Base-by-base conservation (phyloP, 2,329 filamentous ascomycete genomes). In the Orbilia oligospora region DNA sequence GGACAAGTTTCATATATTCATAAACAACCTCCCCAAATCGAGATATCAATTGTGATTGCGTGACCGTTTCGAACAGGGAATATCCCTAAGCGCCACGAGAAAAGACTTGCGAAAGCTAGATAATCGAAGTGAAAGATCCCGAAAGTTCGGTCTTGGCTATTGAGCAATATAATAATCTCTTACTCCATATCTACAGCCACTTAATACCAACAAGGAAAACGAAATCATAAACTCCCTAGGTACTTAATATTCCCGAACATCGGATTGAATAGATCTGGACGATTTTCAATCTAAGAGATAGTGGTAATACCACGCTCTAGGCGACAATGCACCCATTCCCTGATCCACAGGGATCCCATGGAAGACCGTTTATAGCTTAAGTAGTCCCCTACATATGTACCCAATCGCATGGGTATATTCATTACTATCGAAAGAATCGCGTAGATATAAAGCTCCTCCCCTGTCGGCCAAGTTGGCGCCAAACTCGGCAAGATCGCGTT, bases 401-500 rank as follows among this genome's bases (percentile, higher is more conserved):
- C 27, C 6, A 30, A 14, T 18, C 30, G 33, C 33, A 8, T 22
- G 55, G 55, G 38, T 58, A 22, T 22, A 27, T 41, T 38, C 14
- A 44, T 33, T 22, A 22, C 30, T 16, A n/a, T 30, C 33, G 18
- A 58, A 38, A 41, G 38, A 27, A n/a, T 58, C 36, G 56, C 56
- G 36, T 61, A 61, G 18, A 61, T 61, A 41, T 44, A 61, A 27
- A 5, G 4, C 2, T 9, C 33, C 33, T 12, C 53, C 56, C 56
- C 36, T 51, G 48, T 51, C 20, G 8, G 33, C 36, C 36, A 61
- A 61, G 36, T 61, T 44, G 22, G 36, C 56, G 56, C 56, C 20
- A 61, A 61, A 61, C 56, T n/a, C 14, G 36, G 56, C 20, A 44
- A 16, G 18, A 27, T 61, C 36, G 56, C 56, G 24, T 61, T 61